Evolutionary conservation across 352 stramenopile genomes (phyloP).

Genomic region (Globisporangium radiosum): DNA sequence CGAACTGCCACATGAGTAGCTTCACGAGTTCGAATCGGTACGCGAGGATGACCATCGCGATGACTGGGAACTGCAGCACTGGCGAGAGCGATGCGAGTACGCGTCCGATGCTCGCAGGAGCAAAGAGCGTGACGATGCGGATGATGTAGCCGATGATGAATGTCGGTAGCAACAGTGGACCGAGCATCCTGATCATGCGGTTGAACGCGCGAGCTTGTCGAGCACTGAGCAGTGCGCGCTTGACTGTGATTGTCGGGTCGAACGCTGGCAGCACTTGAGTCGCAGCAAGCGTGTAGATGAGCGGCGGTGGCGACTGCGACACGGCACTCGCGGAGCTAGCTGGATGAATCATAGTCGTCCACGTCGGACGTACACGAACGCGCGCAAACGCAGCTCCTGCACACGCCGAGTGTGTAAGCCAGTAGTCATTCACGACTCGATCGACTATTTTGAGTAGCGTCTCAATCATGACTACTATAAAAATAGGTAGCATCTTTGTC

Average conservation of each 20-base stretch:
- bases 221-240: background rate
- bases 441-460: no score
- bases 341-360: constrained; percentile 1
- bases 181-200: background rate
- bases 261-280: constrained; percentile 6
- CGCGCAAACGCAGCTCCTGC: background rate
- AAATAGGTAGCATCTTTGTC: no score
- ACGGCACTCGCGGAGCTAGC: background rate
- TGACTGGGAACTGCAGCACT: constrained; percentile 5
- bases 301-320: background rate
- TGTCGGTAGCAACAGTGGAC: background rate
- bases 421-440: no score
- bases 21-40: constrained; percentile 9
- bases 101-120: background rate
- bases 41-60: constrained; percentile 1
- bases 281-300: constrained; percentile 8
- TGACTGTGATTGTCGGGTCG: constrained; percentile 7
- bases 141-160: constrained; percentile 6
- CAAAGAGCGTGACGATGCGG: constrained; percentile 1
- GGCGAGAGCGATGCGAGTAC: constrained; percentile 7
- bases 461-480: no score
- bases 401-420: background rate
- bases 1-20: constrained; percentile 8
- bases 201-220: constrained; percentile 4
- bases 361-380: background rate